phyloP scores from a whole-genome alignment of 305 asterid species.

The Fraxinus xanthoxyloides region DNA sequence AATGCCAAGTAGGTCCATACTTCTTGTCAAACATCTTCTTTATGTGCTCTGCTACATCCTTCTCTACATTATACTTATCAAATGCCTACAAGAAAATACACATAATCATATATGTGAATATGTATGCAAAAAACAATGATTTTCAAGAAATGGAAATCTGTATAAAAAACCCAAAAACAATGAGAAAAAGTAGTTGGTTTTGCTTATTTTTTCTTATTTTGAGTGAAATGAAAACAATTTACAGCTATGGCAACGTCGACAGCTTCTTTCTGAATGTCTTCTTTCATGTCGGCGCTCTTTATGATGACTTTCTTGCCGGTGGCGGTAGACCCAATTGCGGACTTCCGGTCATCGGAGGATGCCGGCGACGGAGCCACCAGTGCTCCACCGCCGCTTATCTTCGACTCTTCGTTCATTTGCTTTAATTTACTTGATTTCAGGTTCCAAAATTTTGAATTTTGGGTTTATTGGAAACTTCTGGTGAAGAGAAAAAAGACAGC shows the following conservation, averaged over 20 bases:
- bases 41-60: conserved; percentile 93
- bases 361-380: conserved; percentile 40
- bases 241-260: conserved; percentile 80
- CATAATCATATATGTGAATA: not conserved
- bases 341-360: conserved; percentile 57
- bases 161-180: not conserved
- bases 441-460: not conserved
- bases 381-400: conserved; percentile 63
- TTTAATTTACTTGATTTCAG: not conserved
- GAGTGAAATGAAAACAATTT: conserved; percentile 26
- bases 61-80: conserved; percentile 82
- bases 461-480: not conserved
- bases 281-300: conserved; percentile 91
- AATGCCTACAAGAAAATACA: conserved; percentile 54
- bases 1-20: conserved; percentile 98
- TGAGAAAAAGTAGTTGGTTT: not conserved
- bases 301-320: conserved; percentile 61
- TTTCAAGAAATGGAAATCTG: not conserved
- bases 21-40: conserved; percentile 91
- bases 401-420: conserved; percentile 69
- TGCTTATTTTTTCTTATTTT: not conserved
- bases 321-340: conserved; percentile 43
- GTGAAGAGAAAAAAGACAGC: not conserved
- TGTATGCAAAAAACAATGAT: not conserved
- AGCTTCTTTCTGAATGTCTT: conserved; percentile 86